These are phyloP conservation scores for Musa beccarii DNA, from an alignment of 176 grass and related monocot genomes.

Conservation along the genomic window DNA sequence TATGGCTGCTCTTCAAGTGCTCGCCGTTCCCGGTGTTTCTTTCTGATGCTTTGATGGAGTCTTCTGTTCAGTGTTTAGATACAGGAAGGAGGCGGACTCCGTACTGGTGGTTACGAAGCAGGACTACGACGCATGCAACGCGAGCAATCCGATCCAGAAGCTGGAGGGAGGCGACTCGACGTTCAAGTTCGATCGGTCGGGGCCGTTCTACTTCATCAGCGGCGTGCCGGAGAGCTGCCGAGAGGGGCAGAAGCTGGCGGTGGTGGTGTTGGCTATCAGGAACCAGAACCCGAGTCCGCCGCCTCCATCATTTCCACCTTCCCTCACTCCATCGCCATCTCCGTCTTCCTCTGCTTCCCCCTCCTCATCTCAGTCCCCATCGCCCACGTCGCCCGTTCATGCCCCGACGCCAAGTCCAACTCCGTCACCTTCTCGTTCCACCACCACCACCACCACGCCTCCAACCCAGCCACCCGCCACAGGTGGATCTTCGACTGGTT, in stretches of 20 bases:
- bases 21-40: not conserved
- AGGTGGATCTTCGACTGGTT: not conserved
- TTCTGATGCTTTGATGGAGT: not conserved
- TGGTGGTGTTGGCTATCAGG: slow-evolving; percentile 49
- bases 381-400: not conserved
- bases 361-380: not conserved
- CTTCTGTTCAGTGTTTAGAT: slow-evolving; percentile 51
- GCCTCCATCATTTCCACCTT: not conserved
- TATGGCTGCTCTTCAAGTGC: too few species aligned
- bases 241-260: slow-evolving; percentile 34
- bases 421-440: not conserved
- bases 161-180: slow-evolving; percentile 40
- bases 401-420: not conserved
- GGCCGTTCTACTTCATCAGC: slow-evolving; percentile 64
- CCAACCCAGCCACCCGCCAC: not conserved
- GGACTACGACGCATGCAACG: slow-evolving; percentile 65
- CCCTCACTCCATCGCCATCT: not conserved
- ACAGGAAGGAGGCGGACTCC: slow-evolving; percentile 26
- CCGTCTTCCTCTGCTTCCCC: not conserved
- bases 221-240: slow-evolving; percentile 36
- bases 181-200: slow-evolving; percentile 36
- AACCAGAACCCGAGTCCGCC: not conserved
- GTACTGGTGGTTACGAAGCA: slow-evolving; percentile 51
- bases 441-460: not conserved
- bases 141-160: slow-evolving; percentile 17